A percentile compares a stretch with the other conserved stretches of the same genome.
These are phyloP conservation scores for Exophiala calicioides DNA, from an alignment of 2,329 filamentous ascomycete species.

Conservation along the genomic window DNA sequence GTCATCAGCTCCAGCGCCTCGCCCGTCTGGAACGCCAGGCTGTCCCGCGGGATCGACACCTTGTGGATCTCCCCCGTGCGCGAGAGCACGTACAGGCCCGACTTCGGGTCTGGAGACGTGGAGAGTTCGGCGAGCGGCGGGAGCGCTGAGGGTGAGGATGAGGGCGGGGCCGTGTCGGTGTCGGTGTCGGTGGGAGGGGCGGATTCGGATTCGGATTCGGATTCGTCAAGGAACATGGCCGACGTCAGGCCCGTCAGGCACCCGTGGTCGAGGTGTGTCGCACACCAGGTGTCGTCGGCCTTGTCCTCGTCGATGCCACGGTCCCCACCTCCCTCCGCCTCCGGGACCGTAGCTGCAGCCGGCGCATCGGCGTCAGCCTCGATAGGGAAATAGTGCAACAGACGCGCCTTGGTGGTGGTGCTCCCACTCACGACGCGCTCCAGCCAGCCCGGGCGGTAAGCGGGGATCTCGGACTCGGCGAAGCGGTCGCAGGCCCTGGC, in stretches of 20 bases:
- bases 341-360: constrained; percentile 2
- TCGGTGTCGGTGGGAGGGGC: constrained; percentile 27
- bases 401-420: constrained; percentile 82
- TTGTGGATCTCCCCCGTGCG: constrained; percentile 81
- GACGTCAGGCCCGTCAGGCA: constrained; percentile 92
- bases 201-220: constrained; percentile 26
- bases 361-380: constrained; percentile 2
- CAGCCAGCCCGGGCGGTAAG: constrained; percentile 75
- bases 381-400: constrained; percentile 86
- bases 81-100: constrained; percentile 92
- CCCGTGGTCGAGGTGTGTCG: constrained; percentile 75
- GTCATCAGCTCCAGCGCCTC: constrained; percentile 91
- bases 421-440: constrained; percentile 84
- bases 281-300: constrained; percentile 89
- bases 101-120: constrained; percentile 74
- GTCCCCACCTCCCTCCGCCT: neutral
- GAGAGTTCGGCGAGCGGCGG: constrained; percentile 59
- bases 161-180: neutral
- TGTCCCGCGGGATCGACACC: constrained; percentile 85
- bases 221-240: constrained; percentile 93
- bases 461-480: constrained; percentile 74
- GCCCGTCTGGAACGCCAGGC: constrained; percentile 93
- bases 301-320: constrained; percentile 8
- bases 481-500: constrained; percentile 88
- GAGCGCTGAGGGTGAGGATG: constrained; percentile 2